Percentiles rank a stretch among this genome's conserved stretches.
Evolutionary conservation across 1,284 basidiomycete genomes (phyloP).

Genomic region (Malassezia arunalokei): DNA sequence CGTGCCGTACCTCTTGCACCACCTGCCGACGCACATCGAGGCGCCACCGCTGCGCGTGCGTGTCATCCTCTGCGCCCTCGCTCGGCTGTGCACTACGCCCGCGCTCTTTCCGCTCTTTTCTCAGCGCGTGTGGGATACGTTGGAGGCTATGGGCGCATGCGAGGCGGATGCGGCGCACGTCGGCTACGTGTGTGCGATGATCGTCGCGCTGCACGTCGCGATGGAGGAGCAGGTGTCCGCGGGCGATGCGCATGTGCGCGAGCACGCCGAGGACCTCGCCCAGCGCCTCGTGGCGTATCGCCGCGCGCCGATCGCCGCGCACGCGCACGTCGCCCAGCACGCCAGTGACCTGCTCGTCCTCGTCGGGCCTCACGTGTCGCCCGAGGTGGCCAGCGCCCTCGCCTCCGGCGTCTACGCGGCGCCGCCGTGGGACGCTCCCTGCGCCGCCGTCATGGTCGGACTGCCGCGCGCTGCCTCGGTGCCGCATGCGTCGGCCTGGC

Average conservation of each 20-base stretch:
- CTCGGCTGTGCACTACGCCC: constrained; percentile 62
- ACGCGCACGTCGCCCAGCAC: constrained; percentile 24
- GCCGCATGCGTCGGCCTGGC: not conserved
- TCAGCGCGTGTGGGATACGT: constrained; percentile 63
- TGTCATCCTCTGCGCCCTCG: constrained; percentile 60
- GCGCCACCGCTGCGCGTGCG: constrained; percentile 57
- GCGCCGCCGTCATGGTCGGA: not conserved
- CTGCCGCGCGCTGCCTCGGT: not conserved
- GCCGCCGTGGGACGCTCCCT: not conserved
- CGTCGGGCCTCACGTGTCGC: constrained; percentile 22
- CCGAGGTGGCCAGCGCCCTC: not conserved
- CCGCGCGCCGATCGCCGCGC: constrained; percentile 15
- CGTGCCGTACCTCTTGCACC: constrained; percentile 64
- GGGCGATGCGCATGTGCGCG: constrained; percentile 22
- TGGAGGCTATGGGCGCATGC: constrained; percentile 64
- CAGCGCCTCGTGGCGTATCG: constrained; percentile 22
- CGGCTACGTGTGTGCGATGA: constrained; percentile 37
- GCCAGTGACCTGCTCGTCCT: constrained; percentile 22
- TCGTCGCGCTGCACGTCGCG: constrained; percentile 32
- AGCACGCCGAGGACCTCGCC: constrained; percentile 26
- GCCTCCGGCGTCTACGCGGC: not conserved
- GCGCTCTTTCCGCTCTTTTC: constrained; percentile 74
- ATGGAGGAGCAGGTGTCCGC: constrained; percentile 28
- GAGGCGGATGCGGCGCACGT: constrained; percentile 46
- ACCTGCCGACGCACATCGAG: constrained; percentile 51